phyloP scores from a whole-genome alignment of 306 rosid genomes.

The Bauhinia variegata region DNA sequence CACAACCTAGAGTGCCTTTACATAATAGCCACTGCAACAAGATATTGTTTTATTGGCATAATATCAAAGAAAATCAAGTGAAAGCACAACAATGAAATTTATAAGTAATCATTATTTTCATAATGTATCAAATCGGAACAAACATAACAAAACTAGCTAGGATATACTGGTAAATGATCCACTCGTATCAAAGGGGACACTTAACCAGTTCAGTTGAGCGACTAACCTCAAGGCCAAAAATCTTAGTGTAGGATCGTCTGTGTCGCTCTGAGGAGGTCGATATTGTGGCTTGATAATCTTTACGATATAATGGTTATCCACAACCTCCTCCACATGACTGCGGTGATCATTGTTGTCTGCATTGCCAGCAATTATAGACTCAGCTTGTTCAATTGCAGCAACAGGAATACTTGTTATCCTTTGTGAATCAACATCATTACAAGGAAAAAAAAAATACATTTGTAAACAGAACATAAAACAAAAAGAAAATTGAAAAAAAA shows the following conservation, averaged over 20 bases:
- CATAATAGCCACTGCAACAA: too few relatives aligned
- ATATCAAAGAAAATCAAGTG: too few relatives aligned
- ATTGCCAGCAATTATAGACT: constrained; percentile 35
- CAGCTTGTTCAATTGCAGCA: constrained; percentile 35
- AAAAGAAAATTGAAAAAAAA: too few relatives aligned
- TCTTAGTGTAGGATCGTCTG: constrained; percentile 63
- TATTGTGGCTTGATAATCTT: constrained; percentile 81
- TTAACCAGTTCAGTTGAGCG: constrained; percentile 31
- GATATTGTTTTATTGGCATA: too few relatives aligned
- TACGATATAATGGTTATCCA: constrained; percentile 52
- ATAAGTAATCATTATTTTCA: too few relatives aligned
- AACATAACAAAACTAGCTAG: too few relatives aligned
- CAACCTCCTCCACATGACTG: constrained; percentile 44
- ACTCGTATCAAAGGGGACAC: not conserved
- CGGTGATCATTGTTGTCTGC: constrained; percentile 46
- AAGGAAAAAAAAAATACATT: constrained; percentile 2
- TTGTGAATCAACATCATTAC: too few relatives aligned
- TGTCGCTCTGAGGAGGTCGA: constrained; percentile 56
- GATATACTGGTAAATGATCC: too few relatives aligned
- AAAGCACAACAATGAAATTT: too few relatives aligned
- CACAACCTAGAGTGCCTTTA: too few relatives aligned
- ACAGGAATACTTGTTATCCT: constrained; percentile 45
- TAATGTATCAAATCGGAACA: too few relatives aligned
- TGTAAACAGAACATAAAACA: not conserved
- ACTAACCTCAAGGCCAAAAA: constrained; percentile 80